These are phyloP conservation scores for Boletus insuetus DNA, from an alignment of 768 basidiomycete genomes.

Conservation along the genomic window DNA sequence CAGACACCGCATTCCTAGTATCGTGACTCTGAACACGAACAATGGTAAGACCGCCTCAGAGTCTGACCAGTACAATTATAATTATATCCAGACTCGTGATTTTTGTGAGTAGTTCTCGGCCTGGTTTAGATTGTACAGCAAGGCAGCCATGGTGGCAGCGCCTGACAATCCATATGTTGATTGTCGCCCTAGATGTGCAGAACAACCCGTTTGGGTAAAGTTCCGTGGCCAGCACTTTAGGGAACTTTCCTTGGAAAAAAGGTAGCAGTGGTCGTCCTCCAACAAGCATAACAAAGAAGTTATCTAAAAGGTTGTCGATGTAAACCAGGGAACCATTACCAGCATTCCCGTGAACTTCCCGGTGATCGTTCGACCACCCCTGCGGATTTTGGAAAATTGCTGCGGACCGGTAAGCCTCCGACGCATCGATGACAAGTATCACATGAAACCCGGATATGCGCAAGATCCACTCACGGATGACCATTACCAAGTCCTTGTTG, in stretches of 20 bases:
- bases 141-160: no score
- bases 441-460: no score
- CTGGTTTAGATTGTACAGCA: background rate
- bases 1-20: no score
- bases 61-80: background rate
- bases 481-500: background rate
- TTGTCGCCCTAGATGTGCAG: background rate
- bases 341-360: no score
- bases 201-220: background rate
- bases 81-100: no score
- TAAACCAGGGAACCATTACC: no score
- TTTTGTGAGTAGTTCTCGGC: background rate
- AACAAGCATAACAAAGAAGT: background rate
- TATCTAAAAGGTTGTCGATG: background rate
- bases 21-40: no score
- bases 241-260: background rate
- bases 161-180: background rate
- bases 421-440: background rate
- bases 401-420: no score
- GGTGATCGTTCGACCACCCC: background rate
- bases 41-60: background rate
- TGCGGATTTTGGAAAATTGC: no score
- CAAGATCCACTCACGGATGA: background rate
- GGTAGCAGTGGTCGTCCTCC: background rate
- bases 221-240: background rate